Evolutionary conservation across 495 filamentous ascomycete genomes (phyloP), one percentile per base, ranked within the genome.

Genomic region (Daldinia vernicosa): DNA sequence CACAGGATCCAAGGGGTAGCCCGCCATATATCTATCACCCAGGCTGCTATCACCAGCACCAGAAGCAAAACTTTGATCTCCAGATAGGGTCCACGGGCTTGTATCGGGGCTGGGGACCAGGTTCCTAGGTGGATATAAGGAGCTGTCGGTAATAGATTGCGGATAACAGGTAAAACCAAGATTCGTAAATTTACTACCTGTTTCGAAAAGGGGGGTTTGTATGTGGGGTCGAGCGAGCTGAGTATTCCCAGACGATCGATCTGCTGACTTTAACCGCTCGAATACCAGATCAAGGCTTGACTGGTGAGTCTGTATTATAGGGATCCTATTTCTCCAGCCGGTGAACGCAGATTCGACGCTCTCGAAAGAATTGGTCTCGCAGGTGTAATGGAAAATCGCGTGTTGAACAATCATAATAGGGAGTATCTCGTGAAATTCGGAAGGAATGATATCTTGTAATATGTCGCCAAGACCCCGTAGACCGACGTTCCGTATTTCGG

Each of bases 401-500:
- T 65, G 70, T n/a, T 61, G 61, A 8, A 73, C 70, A 9, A 73
- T 54, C 30, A 69, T 58, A 15, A 66, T 61, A 30, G 60, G 58
- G 14, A 73, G 54, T 2, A 69, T 60, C n/a, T 62, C 61, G 27
- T 66, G n/a, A 24, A 69, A 66, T 8, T 62, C 26, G 22, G 17
- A 22, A 4, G 56, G 51, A 1, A 50, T 26, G 2, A 32, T 58
- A 7, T 66, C 60, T 9, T 62, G 61, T 24, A 37, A 14, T 1
- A 69, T 69, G 14, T 58, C 57, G 24, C 45, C 60, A 3, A 73
- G 66, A 14, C 60, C 45, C 15, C 70, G 61, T 19, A 69, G 26
- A 12, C 70, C 70, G 11, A 47, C 58, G 14, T 62, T 68, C 43
- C 66, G 60, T 19, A 69, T 52, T 1, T 69, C 33, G 11, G 30